phyloP scores from a whole-genome alignment of 768 basidiomycete genomes.

The Lentinula lateritia region DNA sequence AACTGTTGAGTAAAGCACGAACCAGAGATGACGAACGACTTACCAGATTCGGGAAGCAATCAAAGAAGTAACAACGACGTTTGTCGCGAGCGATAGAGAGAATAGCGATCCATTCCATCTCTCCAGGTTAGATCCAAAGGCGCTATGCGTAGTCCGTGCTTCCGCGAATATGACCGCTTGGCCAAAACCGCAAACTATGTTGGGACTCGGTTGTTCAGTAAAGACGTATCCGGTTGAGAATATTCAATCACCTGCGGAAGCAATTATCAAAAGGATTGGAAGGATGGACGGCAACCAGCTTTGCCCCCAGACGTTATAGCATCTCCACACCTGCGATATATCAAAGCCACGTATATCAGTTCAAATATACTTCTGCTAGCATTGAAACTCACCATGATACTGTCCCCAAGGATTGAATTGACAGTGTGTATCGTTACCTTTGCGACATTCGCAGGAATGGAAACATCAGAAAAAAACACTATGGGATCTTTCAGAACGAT shows the following conservation, averaged over 20 bases:
- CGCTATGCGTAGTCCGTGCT: slow-evolving; percentile 21
- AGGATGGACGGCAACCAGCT: slow-evolving; percentile 23
- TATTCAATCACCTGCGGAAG: slow-evolving; percentile 19
- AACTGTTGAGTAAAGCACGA: not conserved
- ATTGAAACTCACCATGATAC: slow-evolving; percentile 14
- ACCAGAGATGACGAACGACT: not conserved
- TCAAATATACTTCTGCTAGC: not conserved
- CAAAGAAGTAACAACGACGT: slow-evolving; percentile 24
- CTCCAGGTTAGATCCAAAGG: slow-evolving; percentile 24
- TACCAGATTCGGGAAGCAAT: slow-evolving; percentile 29
- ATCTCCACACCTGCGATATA: slow-evolving; percentile 13
- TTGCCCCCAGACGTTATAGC: slow-evolving; percentile 27
- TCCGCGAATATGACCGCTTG: slow-evolving; percentile 23
- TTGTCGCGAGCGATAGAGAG: slow-evolving; percentile 25
- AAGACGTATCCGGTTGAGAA: not conserved
- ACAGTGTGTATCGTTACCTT: slow-evolving; percentile 28
- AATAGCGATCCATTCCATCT: slow-evolving; percentile 31
- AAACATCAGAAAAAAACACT: slow-evolving; percentile 27
- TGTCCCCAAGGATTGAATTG: slow-evolving; percentile 26
- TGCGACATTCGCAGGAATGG: slow-evolving; percentile 27
- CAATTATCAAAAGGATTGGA: slow-evolving; percentile 23
- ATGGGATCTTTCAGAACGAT: slow-evolving; percentile 22
- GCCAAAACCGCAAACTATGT: slow-evolving; percentile 23
- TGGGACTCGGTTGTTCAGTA: not conserved
- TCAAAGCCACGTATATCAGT: not conserved